Evolutionary conservation across 2,329 filamentous ascomycete genomes (phyloP).

Genomic region (Exophiala mesophila): DNA sequence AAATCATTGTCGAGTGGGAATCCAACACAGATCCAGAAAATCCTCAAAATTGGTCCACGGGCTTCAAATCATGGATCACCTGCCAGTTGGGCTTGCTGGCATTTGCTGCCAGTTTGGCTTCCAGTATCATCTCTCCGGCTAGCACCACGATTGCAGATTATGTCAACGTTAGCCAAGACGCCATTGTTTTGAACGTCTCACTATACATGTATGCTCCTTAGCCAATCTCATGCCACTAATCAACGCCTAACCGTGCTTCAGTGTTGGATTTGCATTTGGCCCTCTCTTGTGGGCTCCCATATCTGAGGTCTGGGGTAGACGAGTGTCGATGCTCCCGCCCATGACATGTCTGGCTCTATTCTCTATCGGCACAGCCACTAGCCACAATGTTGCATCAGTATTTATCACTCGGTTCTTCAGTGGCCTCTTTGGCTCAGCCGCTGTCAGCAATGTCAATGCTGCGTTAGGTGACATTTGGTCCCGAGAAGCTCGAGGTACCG

Average conservation of each 20-base stretch:
- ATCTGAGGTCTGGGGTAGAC: slow-evolving; percentile 44
- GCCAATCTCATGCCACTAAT: neutral
- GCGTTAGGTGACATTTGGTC: slow-evolving; percentile 43
- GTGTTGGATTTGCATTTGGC: slow-evolving; percentile 37
- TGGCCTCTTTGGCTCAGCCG: slow-evolving; percentile 42
- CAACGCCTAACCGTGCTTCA: slow-evolving; percentile 1
- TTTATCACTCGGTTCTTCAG: slow-evolving; percentile 43
- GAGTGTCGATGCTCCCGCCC: slow-evolving; percentile 41
- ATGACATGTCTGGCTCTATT: slow-evolving; percentile 42
- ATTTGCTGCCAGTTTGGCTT: slow-evolving; percentile 46
- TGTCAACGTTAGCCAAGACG: slow-evolving; percentile 40
- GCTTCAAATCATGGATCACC: slow-evolving; percentile 46
- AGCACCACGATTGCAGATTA: slow-evolving; percentile 40
- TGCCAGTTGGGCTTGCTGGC: slow-evolving; percentile 48
- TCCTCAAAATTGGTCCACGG: slow-evolving; percentile 43
- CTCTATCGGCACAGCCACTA: slow-evolving; percentile 43
- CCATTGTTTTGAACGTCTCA: slow-evolving; percentile 43
- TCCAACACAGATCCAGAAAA: slow-evolving; percentile 31
- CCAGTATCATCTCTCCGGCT: slow-evolving; percentile 49
- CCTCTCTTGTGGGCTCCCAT: slow-evolving; percentile 40
- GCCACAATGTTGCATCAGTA: slow-evolving; percentile 33
- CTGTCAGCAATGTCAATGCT: slow-evolving; percentile 41
- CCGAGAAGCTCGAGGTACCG: slow-evolving; percentile 35
- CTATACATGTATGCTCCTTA: slow-evolving; percentile 37
- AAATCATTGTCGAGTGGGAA: slow-evolving; percentile 1